Conservation (phyloP, 345 rosid species). For the Acer negundo region DNA sequence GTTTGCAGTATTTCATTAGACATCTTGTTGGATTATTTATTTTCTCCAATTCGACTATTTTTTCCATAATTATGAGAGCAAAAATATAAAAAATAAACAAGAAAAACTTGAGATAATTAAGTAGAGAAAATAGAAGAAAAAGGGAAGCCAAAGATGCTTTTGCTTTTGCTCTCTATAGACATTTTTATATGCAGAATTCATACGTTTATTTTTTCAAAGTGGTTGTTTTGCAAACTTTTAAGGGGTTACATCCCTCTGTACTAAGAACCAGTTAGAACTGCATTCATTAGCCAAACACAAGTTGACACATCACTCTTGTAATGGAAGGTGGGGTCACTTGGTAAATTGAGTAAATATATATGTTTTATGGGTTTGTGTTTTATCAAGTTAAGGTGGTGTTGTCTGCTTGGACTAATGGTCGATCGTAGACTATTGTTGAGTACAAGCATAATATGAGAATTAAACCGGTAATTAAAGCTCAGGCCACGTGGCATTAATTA, state of each 20-base stretch:
- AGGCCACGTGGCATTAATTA: not conserved
- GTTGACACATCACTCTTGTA: not conserved
- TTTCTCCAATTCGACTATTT: not conserved
- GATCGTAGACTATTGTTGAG: not conserved
- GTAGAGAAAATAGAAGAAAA: not conserved
- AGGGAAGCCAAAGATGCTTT: not conserved
- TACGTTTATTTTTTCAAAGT: not conserved
- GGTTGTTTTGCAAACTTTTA: not conserved
- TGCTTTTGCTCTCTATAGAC: not conserved
- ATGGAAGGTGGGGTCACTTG: not conserved
- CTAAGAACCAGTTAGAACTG: not conserved
- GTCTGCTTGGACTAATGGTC: not conserved
- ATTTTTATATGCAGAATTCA: not conserved
- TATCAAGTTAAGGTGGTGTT: not conserved
- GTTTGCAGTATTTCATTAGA: slow-evolving; percentile 19
- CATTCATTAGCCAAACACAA: not conserved
- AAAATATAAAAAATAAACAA: not conserved
- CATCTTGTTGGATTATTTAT: not conserved
- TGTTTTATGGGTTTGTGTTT: not conserved
- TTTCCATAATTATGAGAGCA: not conserved
- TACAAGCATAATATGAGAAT: not conserved
- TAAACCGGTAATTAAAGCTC: not conserved
- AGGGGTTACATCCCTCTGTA: not conserved
- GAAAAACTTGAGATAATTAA: not conserved
- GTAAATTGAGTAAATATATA: too few relatives aligned